phyloP scores from a whole-genome alignment of 345 rosid genomes.

The Mallotus nudiflorus region DNA sequence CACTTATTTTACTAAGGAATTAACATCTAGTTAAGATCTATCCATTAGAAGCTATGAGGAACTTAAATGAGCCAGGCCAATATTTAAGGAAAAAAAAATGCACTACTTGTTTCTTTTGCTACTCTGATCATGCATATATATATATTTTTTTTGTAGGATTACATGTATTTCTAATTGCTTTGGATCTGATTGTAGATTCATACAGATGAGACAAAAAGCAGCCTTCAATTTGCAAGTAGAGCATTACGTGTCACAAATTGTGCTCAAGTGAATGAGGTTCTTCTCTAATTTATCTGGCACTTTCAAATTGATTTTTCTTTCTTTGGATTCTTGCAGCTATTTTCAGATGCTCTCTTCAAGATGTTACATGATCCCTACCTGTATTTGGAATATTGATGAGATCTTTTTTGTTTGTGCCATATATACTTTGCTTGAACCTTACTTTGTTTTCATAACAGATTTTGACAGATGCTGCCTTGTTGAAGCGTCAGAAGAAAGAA shows the following conservation, averaged over 20 bases:
- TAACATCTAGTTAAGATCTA: not conserved
- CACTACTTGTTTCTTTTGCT: not conserved
- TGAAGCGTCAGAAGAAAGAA: constrained; percentile 97
- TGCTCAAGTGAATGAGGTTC: constrained; percentile 93
- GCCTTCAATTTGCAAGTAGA: constrained; percentile 95
- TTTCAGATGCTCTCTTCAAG: not conserved
- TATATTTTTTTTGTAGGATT: not conserved
- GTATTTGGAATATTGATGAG: not conserved
- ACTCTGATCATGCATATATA: not conserved
- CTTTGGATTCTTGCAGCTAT: not conserved
- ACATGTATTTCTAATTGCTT: not conserved
- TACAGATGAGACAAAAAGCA: constrained; percentile 95
- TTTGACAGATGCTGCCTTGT: constrained; percentile 87
- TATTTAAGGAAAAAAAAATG: not conserved
- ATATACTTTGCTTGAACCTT: not conserved
- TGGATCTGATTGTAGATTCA: constrained; percentile 61
- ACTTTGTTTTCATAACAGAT: constrained; percentile 46
- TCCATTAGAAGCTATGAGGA: not conserved
- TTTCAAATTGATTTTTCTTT: not conserved
- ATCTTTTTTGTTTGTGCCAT: not conserved
- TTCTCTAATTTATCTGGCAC: constrained; percentile 23
- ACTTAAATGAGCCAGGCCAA: not conserved
- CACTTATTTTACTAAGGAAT: not conserved
- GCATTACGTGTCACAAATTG: constrained; percentile 88
- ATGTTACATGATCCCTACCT: constrained; percentile 5